These are phyloP conservation scores for Trichoderma sp. DNA, from an alignment of 2,329 filamentous ascomycete genomes.

Conservation along the genomic window DNA sequence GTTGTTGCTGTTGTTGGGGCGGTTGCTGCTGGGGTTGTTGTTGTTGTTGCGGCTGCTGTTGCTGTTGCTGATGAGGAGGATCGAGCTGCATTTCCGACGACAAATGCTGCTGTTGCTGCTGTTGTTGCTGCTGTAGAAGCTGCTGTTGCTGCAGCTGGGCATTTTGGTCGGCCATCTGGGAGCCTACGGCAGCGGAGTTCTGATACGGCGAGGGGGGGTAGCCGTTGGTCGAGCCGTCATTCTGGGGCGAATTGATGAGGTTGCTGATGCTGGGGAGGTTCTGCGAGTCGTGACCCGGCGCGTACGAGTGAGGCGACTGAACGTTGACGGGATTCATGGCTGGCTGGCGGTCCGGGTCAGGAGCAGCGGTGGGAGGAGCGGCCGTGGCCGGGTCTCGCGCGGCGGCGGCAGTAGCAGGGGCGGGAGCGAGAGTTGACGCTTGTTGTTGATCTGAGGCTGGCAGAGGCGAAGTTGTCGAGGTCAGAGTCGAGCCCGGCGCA, in stretches of 20 bases:
- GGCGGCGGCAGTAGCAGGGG: slow-evolving; percentile 18
- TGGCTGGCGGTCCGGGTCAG: slow-evolving; percentile 36
- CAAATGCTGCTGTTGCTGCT: slow-evolving; percentile 30
- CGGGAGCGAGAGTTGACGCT: slow-evolving; percentile 6
- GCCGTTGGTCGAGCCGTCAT: slow-evolving; percentile 42
- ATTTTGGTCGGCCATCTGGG: slow-evolving; percentile 20
- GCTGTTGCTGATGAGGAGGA: slow-evolving; percentile 22
- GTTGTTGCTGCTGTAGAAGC: slow-evolving; percentile 31
- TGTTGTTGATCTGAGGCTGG: background rate
- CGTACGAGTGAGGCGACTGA: slow-evolving; percentile 28
- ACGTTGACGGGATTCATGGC: slow-evolving; percentile 32
- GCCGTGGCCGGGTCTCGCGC: slow-evolving; percentile 11
- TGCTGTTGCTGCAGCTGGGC: slow-evolving; percentile 23
- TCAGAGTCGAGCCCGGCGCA: slow-evolving; percentile 17
- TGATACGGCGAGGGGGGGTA: slow-evolving; percentile 18
- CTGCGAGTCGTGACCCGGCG: slow-evolving; percentile 51
- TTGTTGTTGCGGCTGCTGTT: slow-evolving; percentile 28
- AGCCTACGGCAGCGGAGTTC: slow-evolving; percentile 22
- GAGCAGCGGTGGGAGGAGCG: slow-evolving; percentile 17
- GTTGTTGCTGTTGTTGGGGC: slow-evolving; percentile 25
- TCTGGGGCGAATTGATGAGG: slow-evolving; percentile 62
- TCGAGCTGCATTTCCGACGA: slow-evolving; percentile 15
- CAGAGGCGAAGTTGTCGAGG: slow-evolving; percentile 14
- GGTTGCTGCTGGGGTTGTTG: slow-evolving; percentile 33
- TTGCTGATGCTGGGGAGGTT: slow-evolving; percentile 81